Conservation (phyloP, 805 yeast species). For the Teunomyces pallodes region DNA sequence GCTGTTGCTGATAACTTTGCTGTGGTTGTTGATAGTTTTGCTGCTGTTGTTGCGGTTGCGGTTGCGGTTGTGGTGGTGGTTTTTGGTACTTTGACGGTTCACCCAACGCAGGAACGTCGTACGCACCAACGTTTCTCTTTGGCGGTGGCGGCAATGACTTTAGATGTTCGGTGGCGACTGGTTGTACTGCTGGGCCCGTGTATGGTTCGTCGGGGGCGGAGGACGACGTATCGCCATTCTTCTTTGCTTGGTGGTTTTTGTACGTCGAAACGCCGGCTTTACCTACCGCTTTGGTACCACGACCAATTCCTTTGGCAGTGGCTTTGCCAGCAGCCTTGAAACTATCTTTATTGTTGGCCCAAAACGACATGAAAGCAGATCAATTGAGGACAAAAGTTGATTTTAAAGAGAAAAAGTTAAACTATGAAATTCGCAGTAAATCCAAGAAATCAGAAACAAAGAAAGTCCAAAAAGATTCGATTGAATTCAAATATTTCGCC, state of each 20-base stretch:
- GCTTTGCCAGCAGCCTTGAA: constrained; percentile 50
- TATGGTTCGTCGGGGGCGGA: not conserved
- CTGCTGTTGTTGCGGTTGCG: not conserved
- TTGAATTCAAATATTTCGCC: too few species aligned
- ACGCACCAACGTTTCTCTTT: constrained; percentile 32
- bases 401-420: not conserved
- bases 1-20: constrained; percentile 13
- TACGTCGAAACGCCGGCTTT: constrained; percentile 53
- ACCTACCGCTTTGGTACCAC: constrained; percentile 46
- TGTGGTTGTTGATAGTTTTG: constrained; percentile 4
- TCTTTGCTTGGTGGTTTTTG: constrained; percentile 37
- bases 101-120: constrained; percentile 17
- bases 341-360: constrained; percentile 52
- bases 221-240: constrained; percentile 15
- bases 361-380: constrained; percentile 28
- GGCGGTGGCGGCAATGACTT: constrained; percentile 46
- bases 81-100: constrained; percentile 11
- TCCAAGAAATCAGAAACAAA: not conserved
- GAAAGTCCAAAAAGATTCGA: too few species aligned
- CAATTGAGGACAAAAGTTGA: not conserved
- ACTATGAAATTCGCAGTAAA: too few species aligned
- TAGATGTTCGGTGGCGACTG: constrained; percentile 23
- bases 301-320: constrained; percentile 50
- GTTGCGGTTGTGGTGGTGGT: not conserved
- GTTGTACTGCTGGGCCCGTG: constrained; percentile 12